Evolutionary conservation across 192 early-diverging fungal species (phyloP).

Genomic region (Pecoramyces ruminantium): DNA sequence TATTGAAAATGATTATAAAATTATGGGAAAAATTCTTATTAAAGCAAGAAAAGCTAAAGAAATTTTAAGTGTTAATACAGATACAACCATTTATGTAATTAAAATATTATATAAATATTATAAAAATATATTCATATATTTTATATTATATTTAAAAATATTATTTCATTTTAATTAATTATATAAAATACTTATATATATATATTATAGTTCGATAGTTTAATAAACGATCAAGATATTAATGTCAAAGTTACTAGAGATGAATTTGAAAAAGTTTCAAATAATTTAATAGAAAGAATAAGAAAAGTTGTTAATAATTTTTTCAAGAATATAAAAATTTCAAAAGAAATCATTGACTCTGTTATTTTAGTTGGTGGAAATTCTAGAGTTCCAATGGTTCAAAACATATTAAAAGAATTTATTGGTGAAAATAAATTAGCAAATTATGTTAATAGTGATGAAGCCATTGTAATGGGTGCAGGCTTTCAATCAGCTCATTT

Average conservation of each 20-base stretch:
- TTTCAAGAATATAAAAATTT: slow-evolving; percentile 41
- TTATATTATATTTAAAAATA: too few relatives aligned
- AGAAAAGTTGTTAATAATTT: slow-evolving; percentile 52
- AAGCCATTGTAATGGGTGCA: slow-evolving; percentile 69
- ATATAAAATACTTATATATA: too few relatives aligned
- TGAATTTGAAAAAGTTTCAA: slow-evolving; percentile 51
- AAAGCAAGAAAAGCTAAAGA: slow-evolving; percentile 92
- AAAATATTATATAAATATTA: too few relatives aligned
- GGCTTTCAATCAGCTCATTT: slow-evolving; percentile 72
- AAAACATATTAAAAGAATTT: slow-evolving; percentile 38
- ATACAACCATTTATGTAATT: slow-evolving; percentile 47
- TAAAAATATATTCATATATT: too few relatives aligned
- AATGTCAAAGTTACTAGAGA: slow-evolving; percentile 50
- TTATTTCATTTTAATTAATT: too few relatives aligned
- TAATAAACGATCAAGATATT: slow-evolving; percentile 79
- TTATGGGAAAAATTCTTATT: slow-evolving; percentile 74
- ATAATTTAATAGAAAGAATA: slow-evolving; percentile 52
- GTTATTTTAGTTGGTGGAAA: slow-evolving; percentile 91
- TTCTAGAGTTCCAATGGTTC: slow-evolving; percentile 74
- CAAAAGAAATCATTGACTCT: slow-evolving; percentile 49
- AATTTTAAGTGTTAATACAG: slow-evolving; percentile 84
- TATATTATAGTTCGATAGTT: slow-evolving; percentile 41
- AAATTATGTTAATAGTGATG: slow-evolving; percentile 87
- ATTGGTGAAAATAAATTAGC: slow-evolving; percentile 76
- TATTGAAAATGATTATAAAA: slow-evolving; percentile 48